A percentile compares a stretch with the other conserved stretches of the same genome.
Conservation (phyloP, 2,329 filamentous ascomycete species). For the Alternaria hordeiaustralica region DNA sequence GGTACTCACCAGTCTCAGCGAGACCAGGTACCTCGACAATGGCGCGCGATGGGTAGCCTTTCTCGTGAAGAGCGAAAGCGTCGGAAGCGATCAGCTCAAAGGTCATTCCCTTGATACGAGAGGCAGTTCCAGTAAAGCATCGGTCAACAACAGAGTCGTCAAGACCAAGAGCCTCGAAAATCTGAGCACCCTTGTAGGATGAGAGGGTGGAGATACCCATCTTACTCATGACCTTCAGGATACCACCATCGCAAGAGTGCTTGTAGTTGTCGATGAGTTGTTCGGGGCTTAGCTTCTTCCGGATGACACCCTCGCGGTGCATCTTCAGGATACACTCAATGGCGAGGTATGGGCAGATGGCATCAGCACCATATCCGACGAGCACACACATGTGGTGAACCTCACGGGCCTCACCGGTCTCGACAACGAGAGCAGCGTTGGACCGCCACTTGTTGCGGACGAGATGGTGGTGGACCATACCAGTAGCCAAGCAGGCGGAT, state of each 20-base stretch:
- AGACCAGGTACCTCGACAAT: slow-evolving; percentile 81
- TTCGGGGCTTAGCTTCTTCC: slow-evolving; percentile 84
- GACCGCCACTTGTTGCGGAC: slow-evolving; percentile 96
- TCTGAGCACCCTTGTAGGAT: slow-evolving; percentile 97
- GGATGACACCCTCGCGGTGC: slow-evolving; percentile 89
- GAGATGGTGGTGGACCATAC: slow-evolving; percentile 93
- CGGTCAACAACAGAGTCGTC: slow-evolving; percentile 91
- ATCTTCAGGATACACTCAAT: slow-evolving; percentile 98
- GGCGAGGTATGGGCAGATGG: slow-evolving; percentile 90
- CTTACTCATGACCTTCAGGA: slow-evolving; percentile 98
- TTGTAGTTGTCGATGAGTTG: slow-evolving; percentile 94
- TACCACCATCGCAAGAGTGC: slow-evolving; percentile 93
- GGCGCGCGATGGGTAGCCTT: slow-evolving; percentile 82
- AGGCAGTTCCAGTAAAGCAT: slow-evolving; percentile 93
- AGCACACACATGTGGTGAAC: slow-evolving; percentile 99
- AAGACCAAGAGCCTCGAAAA: slow-evolving; percentile 93
- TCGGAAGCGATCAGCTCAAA: slow-evolving; percentile 94
- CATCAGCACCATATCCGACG: slow-evolving; percentile 92
- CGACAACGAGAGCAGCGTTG: slow-evolving; percentile 82
- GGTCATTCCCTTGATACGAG: slow-evolving; percentile 91
- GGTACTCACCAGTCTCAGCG: slow-evolving; percentile 93
- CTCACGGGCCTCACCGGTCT: slow-evolving; percentile 94
- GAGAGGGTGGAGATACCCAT: slow-evolving; percentile 98
- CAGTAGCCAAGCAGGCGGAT: slow-evolving; percentile 84
- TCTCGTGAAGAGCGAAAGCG: slow-evolving; percentile 92